A percentile compares a stretch with the other conserved stretches of the same genome.
phyloP scores from a whole-genome alignment of 2,329 filamentous ascomycete species.

The Elsinoe fawcettii region DNA sequence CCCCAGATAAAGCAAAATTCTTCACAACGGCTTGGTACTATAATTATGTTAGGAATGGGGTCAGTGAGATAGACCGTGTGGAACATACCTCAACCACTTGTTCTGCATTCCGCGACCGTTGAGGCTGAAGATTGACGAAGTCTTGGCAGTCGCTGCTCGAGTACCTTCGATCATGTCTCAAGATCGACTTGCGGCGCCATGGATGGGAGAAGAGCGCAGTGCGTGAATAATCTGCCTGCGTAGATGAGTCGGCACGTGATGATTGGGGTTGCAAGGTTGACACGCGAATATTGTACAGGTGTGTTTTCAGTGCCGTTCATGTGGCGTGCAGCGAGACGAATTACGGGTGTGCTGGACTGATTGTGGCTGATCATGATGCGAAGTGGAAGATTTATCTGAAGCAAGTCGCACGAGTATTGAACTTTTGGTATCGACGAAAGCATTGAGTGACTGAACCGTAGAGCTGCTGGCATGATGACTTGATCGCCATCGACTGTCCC shows the following conservation, averaged over 20 bases:
- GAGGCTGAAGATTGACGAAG: background rate
- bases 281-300: slow-evolving; percentile 2
- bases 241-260: background rate
- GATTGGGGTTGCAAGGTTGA: background rate
- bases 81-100: background rate
- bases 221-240: background rate
- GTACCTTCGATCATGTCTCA: background rate
- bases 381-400: slow-evolving; percentile 12
- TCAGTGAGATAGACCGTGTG: too few species aligned
- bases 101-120: background rate
- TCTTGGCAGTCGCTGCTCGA: background rate
- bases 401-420: slow-evolving; percentile 14
- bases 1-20: too few species aligned
- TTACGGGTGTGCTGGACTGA: slow-evolving; percentile 3
- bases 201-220: background rate
- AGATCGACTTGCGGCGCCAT: too few species aligned
- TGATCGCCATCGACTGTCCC: background rate
- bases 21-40: too few species aligned
- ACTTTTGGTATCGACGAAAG: slow-evolving; percentile 14
- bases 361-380: slow-evolving; percentile 8
- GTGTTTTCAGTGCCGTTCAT: slow-evolving; percentile 7
- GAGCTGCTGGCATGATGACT: slow-evolving; percentile 7
- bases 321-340: background rate
- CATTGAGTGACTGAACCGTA: slow-evolving; percentile 9
- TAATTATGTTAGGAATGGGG: too few species aligned